Conservation (phyloP, 768 basidiomycete genomes). For the Tricholoma sp. region DNA sequence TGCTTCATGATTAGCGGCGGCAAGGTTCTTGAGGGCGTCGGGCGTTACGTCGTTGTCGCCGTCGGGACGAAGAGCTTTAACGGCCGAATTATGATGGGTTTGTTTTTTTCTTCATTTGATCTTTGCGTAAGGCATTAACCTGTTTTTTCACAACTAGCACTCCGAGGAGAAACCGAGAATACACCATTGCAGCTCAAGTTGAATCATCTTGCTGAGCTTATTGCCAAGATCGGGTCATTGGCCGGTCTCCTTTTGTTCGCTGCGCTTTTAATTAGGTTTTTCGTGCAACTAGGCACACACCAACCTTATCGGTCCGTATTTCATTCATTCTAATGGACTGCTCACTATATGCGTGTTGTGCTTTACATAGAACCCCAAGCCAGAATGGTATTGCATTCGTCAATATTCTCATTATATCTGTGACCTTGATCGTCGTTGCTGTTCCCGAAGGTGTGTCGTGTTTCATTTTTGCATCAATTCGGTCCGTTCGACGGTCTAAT, state of each 20-base stretch:
- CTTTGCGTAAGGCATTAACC: conserved; percentile 1
- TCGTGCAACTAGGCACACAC: conserved; percentile 73
- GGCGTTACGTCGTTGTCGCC: conserved; percentile 86
- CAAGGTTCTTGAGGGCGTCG: conserved; percentile 94
- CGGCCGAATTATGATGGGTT: conserved; percentile 97
- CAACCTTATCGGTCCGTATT: conserved; percentile 49
- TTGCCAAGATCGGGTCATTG: conserved; percentile 83
- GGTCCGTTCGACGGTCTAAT: conserved; percentile 2
- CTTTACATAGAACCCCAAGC: conserved; percentile 49
- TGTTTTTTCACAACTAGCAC: conserved; percentile 41
- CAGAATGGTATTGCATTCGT: conserved; percentile 89
- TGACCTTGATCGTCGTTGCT: conserved; percentile 63
- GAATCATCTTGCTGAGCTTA: conserved; percentile 90
- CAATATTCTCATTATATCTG: conserved; percentile 90
- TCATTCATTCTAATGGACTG: background rate
- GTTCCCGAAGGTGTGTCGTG: conserved; percentile 39
- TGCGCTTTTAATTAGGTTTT: conserved; percentile 90
- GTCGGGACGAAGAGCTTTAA: conserved; percentile 94
- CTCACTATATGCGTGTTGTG: background rate
- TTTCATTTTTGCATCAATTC: background rate
- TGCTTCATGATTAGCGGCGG: conserved; percentile 90
- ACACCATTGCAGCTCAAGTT: conserved; percentile 94
- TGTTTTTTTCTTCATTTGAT: conserved; percentile 20
- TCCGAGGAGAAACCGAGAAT: conserved; percentile 80
- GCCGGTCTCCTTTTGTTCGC: conserved; percentile 80